Evolutionary conservation across 306 rosid genomes (phyloP).

Genomic region (Pueraria montana): DNA sequence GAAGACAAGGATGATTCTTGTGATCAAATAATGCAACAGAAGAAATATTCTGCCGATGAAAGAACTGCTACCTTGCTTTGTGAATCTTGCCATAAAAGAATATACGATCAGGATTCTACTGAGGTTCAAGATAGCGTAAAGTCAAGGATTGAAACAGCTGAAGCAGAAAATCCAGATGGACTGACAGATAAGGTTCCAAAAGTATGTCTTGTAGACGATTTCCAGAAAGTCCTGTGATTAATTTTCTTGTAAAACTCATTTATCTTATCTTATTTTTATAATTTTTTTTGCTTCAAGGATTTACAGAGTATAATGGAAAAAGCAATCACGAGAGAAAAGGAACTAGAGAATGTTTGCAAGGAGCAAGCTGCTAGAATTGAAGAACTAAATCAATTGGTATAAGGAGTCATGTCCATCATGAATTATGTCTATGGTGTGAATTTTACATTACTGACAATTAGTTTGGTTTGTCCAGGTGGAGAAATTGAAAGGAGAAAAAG

Average conservation of each 20-base stretch:
- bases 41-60: slow-evolving; percentile 54
- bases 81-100: slow-evolving; percentile 69
- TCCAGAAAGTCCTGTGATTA: background rate
- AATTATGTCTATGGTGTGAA: slow-evolving; percentile 31
- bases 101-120: slow-evolving; percentile 52
- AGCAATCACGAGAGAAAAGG: slow-evolving; percentile 57
- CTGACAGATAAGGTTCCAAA: slow-evolving; percentile 49
- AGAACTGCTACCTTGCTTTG: slow-evolving; percentile 64
- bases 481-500: slow-evolving; percentile 62
- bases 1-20: slow-evolving; percentile 60
- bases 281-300: slow-evolving; percentile 43
- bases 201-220: slow-evolving; percentile 46
- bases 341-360: slow-evolving; percentile 72
- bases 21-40: slow-evolving; percentile 53
- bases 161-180: slow-evolving; percentile 53
- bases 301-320: slow-evolving; percentile 41
- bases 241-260: slow-evolving; percentile 1
- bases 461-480: slow-evolving; percentile 60
- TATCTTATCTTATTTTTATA: background rate
- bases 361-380: slow-evolving; percentile 82
- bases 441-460: slow-evolving; percentile 30
- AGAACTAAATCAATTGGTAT: slow-evolving; percentile 74
- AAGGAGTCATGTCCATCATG: slow-evolving; percentile 22
- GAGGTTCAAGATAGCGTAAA: slow-evolving; percentile 64
- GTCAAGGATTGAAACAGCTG: slow-evolving; percentile 50